These are phyloP conservation scores for Saksenaea oblongispora DNA, from an alignment of 371 early-diverging fungal species.

Conservation along the genomic window DNA sequence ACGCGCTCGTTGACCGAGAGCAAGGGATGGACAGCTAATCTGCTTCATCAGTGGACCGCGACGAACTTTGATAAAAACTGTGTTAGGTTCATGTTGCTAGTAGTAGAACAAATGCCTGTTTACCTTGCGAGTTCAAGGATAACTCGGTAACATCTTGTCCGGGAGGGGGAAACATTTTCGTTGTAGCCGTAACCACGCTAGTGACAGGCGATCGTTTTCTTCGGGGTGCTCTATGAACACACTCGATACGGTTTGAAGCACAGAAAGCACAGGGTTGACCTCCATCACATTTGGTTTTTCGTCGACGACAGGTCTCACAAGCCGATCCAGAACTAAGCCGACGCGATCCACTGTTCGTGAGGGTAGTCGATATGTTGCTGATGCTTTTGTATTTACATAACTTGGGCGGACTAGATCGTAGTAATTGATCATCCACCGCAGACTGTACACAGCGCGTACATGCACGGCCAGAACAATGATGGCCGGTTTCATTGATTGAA, in stretches of 20 bases:
- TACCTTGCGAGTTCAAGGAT: neutral
- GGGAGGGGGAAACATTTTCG: neutral
- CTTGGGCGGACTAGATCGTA: neutral
- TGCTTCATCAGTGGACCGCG: conserved; percentile 20
- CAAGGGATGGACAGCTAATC: conserved; percentile 23
- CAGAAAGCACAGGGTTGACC: conserved; percentile 45
- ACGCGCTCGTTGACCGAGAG: neutral
- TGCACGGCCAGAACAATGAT: neutral
- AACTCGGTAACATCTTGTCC: neutral
- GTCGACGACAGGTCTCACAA: conserved; percentile 45
- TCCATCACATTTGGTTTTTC: conserved; percentile 51
- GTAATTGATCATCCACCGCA: neutral
- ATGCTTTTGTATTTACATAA: conserved; percentile 1
- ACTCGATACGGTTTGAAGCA: conserved; percentile 34
- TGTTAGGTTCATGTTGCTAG: neutral
- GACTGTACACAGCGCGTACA: conserved; percentile 1
- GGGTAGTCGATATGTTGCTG: neutral
- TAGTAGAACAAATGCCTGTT: neutral
- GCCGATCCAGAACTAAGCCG: conserved; percentile 47
- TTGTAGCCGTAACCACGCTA: neutral
- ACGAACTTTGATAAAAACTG: neutral
- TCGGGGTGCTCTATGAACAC: conserved; percentile 32
- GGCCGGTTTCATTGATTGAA: neutral
- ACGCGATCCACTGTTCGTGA: conserved; percentile 17
- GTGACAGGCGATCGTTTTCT: conserved; percentile 19